Percentiles rank a stretch among this genome's conserved stretches.
phyloP scores from a whole-genome alignment of 352 stramenopile genomes.

The Pythium vanterpoolii region DNA sequence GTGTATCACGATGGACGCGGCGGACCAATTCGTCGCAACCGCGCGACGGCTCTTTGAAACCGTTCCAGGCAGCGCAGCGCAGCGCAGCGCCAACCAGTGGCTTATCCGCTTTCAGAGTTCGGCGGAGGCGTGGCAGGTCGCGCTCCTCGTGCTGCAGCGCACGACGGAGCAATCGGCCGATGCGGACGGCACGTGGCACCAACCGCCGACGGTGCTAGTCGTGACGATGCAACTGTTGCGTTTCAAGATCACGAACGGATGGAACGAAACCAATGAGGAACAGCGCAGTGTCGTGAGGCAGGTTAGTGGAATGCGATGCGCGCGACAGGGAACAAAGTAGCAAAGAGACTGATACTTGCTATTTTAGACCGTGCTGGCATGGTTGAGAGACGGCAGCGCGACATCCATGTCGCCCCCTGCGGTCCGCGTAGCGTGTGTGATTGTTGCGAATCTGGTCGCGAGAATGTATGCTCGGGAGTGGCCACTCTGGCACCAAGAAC shows the following conservation, averaged over 20 bases:
- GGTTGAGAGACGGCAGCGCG: slow-evolving; percentile 5
- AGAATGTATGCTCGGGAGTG: slow-evolving; percentile 18
- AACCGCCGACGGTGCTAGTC: slow-evolving; percentile 39
- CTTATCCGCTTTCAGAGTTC: slow-evolving; percentile 61
- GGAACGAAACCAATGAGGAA: slow-evolving; percentile 31
- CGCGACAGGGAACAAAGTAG: neutral
- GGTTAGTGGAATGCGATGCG: slow-evolving; percentile 20
- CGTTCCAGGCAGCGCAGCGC: slow-evolving; percentile 42
- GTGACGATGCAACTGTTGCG: slow-evolving; percentile 72
- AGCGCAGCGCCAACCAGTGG: slow-evolving; percentile 63
- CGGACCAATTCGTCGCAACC: slow-evolving; percentile 51
- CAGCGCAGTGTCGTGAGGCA: slow-evolving; percentile 41
- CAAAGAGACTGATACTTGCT: neutral
- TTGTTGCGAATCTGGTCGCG: slow-evolving; percentile 22
- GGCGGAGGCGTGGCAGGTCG: slow-evolving; percentile 52
- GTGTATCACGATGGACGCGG: slow-evolving; percentile 13
- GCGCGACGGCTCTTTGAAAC: slow-evolving; percentile 69
- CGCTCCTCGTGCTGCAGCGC: slow-evolving; percentile 50
- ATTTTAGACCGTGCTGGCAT: slow-evolving; percentile 16
- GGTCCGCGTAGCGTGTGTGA: slow-evolving; percentile 20
- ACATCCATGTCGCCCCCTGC: slow-evolving; percentile 3
- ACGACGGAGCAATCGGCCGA: slow-evolving; percentile 16
- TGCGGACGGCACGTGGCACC: slow-evolving; percentile 7
- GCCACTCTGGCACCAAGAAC: slow-evolving; percentile 21
- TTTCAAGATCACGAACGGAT: slow-evolving; percentile 57